phyloP scores from a whole-genome alignment of 192 early-diverging fungal genomes.

The Phlyctochytrium planicorne region DNA sequence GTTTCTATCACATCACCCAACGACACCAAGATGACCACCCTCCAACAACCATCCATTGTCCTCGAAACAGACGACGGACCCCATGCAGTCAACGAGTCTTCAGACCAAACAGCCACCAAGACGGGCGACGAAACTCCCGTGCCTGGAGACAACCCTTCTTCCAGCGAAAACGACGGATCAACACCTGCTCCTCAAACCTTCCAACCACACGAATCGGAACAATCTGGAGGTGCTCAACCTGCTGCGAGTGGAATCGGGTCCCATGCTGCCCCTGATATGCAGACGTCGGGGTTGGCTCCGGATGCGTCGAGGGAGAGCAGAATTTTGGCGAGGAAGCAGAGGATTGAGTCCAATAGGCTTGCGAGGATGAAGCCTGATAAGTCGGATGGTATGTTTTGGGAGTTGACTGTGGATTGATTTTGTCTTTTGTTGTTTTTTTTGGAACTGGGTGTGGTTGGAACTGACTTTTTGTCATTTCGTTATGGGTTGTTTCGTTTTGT shows the following conservation, averaged over 20 bases:
- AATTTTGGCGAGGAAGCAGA: slow-evolving; percentile 41
- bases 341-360: slow-evolving; percentile 44
- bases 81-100: too few species aligned
- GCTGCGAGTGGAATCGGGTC: background rate
- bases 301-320: slow-evolving; percentile 38
- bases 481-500: background rate
- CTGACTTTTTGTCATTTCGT: too few species aligned
- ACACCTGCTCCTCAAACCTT: background rate
- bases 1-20: too few species aligned
- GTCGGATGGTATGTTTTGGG: slow-evolving; percentile 29
- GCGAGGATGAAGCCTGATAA: slow-evolving; percentile 47
- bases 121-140: too few species aligned
- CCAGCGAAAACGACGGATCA: too few species aligned
- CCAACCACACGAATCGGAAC: background rate
- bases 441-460: too few species aligned
- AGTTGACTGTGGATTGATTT: background rate
- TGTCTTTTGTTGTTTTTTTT: background rate
- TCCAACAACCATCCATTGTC: too few species aligned
- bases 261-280: too few species aligned
- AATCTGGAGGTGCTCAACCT: background rate
- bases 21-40: too few species aligned
- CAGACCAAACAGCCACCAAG: too few species aligned
- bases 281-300: background rate
- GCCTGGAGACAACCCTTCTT: slow-evolving; percentile 4
- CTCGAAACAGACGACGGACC: too few species aligned